These are phyloP conservation scores for Chaetoceros tenuissimus DNA, from an alignment of 108 stramenopile genomes.

Conservation along the genomic window DNA sequence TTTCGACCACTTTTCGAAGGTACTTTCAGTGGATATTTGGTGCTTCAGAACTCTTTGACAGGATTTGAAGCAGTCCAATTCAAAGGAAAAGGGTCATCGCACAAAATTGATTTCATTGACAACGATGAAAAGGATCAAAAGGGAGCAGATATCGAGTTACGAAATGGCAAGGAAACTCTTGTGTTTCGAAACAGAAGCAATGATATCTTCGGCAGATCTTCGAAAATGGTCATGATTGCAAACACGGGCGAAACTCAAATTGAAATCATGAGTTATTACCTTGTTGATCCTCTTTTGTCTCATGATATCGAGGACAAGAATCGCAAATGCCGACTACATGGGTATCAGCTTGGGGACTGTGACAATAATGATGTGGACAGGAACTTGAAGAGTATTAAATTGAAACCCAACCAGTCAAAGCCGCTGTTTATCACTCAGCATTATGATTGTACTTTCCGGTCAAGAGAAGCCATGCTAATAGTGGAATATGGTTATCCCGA, in stretches of 20 bases:
- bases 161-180: constrained; percentile 53
- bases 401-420: not conserved
- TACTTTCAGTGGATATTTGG: constrained; percentile 44
- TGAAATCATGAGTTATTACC: constrained; percentile 25
- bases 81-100: constrained; percentile 47
- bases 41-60: constrained; percentile 75
- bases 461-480: not conserved
- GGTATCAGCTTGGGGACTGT: no score
- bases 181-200: constrained; percentile 36
- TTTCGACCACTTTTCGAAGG: constrained; percentile 50
- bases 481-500: not conserved
- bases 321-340: not conserved
- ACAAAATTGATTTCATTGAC: constrained; percentile 59
- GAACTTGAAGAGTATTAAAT: not conserved
- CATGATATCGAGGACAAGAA: not conserved
- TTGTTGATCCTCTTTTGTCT: not conserved
- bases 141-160: constrained; percentile 31
- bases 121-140: constrained; percentile 41
- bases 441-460: not conserved
- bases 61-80: constrained; percentile 63
- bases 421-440: not conserved
- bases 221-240: constrained; percentile 47
- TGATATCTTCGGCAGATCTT: not conserved
- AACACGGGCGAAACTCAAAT: constrained; percentile 52
- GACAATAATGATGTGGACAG: not conserved